Percentiles rank a stretch among this genome's conserved stretches.
These are phyloP conservation scores for Ballota nigra DNA, from an alignment of 257 asterid genomes.

Conservation along the genomic window DNA sequence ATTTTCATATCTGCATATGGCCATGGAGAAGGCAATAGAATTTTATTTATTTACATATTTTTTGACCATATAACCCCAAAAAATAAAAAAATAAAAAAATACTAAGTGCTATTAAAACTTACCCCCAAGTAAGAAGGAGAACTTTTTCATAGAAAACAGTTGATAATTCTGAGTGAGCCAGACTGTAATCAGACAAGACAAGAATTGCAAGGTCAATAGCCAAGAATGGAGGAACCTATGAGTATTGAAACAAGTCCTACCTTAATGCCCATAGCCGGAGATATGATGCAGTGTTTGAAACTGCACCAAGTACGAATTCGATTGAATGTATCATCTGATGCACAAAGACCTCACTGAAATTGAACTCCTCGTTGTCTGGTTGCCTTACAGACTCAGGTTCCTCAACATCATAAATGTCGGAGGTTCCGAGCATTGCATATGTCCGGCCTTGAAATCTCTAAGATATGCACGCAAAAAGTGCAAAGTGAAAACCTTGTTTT, in stretches of 20 bases:
- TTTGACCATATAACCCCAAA: neutral
- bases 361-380: slow-evolving; percentile 64
- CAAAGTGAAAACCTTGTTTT: slow-evolving; percentile 16
- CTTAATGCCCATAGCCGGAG: slow-evolving; percentile 97
- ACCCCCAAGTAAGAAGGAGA: slow-evolving; percentile 94
- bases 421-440: slow-evolving; percentile 74
- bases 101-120: slow-evolving; percentile 36
- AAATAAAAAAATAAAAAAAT: no score
- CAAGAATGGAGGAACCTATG: slow-evolving; percentile 14
- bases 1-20: slow-evolving; percentile 65
- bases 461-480: slow-evolving; percentile 26
- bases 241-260: slow-evolving; percentile 32
- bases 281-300: slow-evolving; percentile 93
- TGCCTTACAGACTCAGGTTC: slow-evolving; percentile 70
- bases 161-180: slow-evolving; percentile 93
- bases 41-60: neutral
- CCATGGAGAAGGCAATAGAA: neutral
- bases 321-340: slow-evolving; percentile 96
- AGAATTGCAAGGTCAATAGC: slow-evolving; percentile 15
- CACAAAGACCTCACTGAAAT: slow-evolving; percentile 89
- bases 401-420: slow-evolving; percentile 62
- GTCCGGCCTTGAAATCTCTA: slow-evolving; percentile 91
- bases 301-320: slow-evolving; percentile 95
- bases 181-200: slow-evolving; percentile 43
- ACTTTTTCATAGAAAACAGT: slow-evolving; percentile 93